Base-by-base conservation (phyloP, 345 rosid species). In the Pistacia vera region DNA sequence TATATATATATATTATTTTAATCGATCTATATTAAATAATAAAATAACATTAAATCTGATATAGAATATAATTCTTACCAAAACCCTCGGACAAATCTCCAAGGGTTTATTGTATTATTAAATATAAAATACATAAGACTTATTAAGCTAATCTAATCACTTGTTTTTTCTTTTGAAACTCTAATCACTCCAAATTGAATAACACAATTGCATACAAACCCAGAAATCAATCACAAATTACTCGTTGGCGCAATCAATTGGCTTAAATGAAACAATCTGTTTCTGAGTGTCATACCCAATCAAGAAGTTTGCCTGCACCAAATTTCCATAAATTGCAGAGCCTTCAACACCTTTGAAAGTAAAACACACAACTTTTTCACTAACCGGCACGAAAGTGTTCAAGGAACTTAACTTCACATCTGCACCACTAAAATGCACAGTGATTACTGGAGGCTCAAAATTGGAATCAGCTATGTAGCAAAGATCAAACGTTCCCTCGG, bases 301-400 rank as follows among this genome's bases (percentile, higher is more conserved):
- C 79, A 86, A 81, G 78, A 83, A 85, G 73, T 92, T 82, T 74
- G 70, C 63, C 70, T 90, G 93, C 6, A 83, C 71, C 55, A 82
- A 25, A 66, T 91, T 90, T 0, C 90, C 90, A 16, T 67, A 88
- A 20, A 90, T 78, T 7, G 88, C 68, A 0, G 28, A 2, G 8
- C 6, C 14, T 2, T 66, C 1, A 7, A 0, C 12, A 3, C 78
- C 41, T 1, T 0, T 18, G 1, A 91, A 82, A 8, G 89, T 68
- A 11, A 87, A 84, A 66, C 94, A 91, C 14, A 66, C 62, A 38
- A 80, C 71, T 0, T 58, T 75, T 0, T 81, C 58, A 0, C 77
- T 65, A 20, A 83, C 8, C 48, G 9, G 48, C 11, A 84, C 14
- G 72, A 91, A 91, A 5, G 73, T 11, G 66, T 88, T 87, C 2